phyloP scores from a whole-genome alignment of 202 grass and related monocot species.

The Schoenoplectus tabernaemontani region DNA sequence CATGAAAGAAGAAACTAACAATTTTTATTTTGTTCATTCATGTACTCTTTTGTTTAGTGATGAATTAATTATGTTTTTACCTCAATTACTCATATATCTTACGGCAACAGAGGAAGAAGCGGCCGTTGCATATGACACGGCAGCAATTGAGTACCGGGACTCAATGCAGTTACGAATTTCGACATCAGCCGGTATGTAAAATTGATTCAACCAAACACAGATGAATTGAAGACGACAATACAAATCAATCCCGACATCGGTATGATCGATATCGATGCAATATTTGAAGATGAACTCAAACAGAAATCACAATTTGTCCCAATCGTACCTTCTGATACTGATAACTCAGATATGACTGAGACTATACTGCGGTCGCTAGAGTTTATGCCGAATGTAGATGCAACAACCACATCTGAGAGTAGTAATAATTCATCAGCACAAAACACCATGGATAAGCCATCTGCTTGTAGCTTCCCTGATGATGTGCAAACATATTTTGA shows the following conservation, averaged over 20 bases:
- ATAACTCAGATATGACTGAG: conserved; percentile 43
- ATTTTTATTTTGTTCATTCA: not conserved
- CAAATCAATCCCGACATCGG: not conserved
- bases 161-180: conserved; percentile 94
- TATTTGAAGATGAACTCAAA: not conserved
- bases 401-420: conserved; percentile 23
- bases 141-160: conserved; percentile 74
- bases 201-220: conserved; percentile 44
- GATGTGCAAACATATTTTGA: conserved; percentile 88
- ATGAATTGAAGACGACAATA: not conserved
- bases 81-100: not conserved
- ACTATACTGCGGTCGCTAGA: conserved; percentile 39
- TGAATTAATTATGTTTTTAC: too few relatives aligned
- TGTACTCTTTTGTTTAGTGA: not conserved
- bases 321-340: conserved; percentile 26
- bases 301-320: too few relatives aligned
- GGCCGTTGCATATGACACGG: conserved; percentile 82
- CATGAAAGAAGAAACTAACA: not conserved
- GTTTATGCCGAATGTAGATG: conserved; percentile 73
- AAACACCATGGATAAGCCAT: conserved; percentile 6
- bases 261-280: conserved; percentile 19
- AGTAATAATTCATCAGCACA: conserved; percentile 26
- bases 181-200: conserved; percentile 77
- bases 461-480: conserved; percentile 66
- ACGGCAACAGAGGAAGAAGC: conserved; percentile 89